Evolutionary conservation across 768 basidiomycete species (phyloP).

Genomic region (Kondoa subrosea): DNA sequence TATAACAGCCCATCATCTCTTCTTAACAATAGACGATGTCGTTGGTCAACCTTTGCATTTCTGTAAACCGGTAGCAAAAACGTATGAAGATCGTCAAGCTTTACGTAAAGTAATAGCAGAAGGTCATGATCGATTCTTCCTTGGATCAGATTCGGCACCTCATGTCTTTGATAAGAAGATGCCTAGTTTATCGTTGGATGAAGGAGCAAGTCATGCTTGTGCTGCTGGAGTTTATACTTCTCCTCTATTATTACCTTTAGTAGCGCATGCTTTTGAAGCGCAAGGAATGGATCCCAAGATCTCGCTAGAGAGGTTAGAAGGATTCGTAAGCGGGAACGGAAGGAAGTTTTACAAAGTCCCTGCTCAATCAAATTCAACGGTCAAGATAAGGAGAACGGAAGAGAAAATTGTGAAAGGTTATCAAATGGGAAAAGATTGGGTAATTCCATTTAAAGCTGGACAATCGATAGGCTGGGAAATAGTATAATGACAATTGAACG

Average conservation of each 20-base stretch:
- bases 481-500: neutral
- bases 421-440: slow-evolving; percentile 37
- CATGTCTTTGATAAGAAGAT: slow-evolving; percentile 44
- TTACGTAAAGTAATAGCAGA: slow-evolving; percentile 45
- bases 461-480: slow-evolving; percentile 54
- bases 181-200: slow-evolving; percentile 21
- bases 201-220: slow-evolving; percentile 45
- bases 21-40: slow-evolving; percentile 87
- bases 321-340: slow-evolving; percentile 63
- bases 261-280: slow-evolving; percentile 69
- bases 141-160: slow-evolving; percentile 92
- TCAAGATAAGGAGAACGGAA: slow-evolving; percentile 29
- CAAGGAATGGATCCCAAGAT: slow-evolving; percentile 69
- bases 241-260: slow-evolving; percentile 72
- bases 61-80: slow-evolving; percentile 97
- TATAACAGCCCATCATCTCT: slow-evolving; percentile 92
- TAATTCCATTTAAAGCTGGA: slow-evolving; percentile 80
- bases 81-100: slow-evolving; percentile 73
- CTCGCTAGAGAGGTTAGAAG: slow-evolving; percentile 62
- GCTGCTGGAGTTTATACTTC: slow-evolving; percentile 95
- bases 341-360: slow-evolving; percentile 53
- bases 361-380: slow-evolving; percentile 22
- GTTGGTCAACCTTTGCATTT: slow-evolving; percentile 88
- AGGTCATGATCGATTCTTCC: slow-evolving; percentile 90
- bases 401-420: slow-evolving; percentile 25